Base-by-base conservation (phyloP, 73 alveolate species). In the Paramecium primaurelia region DNA sequence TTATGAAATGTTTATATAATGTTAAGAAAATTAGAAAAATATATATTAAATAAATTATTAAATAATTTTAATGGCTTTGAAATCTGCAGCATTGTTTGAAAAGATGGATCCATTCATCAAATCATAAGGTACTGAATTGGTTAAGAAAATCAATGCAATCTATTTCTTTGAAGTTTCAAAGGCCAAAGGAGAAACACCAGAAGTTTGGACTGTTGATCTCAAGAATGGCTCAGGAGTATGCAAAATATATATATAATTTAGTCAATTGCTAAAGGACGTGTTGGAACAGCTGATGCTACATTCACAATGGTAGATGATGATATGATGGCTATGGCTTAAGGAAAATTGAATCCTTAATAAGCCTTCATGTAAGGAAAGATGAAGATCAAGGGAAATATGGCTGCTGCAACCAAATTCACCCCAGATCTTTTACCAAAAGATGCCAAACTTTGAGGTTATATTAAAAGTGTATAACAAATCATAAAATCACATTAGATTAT, bases 351-450 rank as follows among this genome's bases (percentile, higher is more conserved):
- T 93, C 98, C 98, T 44, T 90, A 95, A 89, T 92, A 91, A 77
- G 98, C 98, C 38, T 95, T 95, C 95, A 95, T 95, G 98, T 88
- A 95, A 92, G 98, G 98, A 59, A 95, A 95, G 95, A 94, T 95
- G 97, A 95, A 95, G 94, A 94, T 95, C 22, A 95, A 95, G 96
- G 98, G 98, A 58, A 95, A 95, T 86, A 95, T 95, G 98, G 97
- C 97, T 34, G 95, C 93, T 73, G 98, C 98, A 45, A 95, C 94
- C 92, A 95, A 95, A 85, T 95, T 95, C 94, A 95, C 98, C 86
- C 97, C 98, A 58, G 98, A 95, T 80, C 90, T 95, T 69, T 87
- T 95, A 59, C 98, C 98, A 59, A 94, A 95, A 94, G 94, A 80
- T 59, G 97, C 97, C 94, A 89, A 89, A 73, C 84, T 89, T 30